phyloP scores from a whole-genome alignment of 805 yeast species.

The Candida railenensis region DNA sequence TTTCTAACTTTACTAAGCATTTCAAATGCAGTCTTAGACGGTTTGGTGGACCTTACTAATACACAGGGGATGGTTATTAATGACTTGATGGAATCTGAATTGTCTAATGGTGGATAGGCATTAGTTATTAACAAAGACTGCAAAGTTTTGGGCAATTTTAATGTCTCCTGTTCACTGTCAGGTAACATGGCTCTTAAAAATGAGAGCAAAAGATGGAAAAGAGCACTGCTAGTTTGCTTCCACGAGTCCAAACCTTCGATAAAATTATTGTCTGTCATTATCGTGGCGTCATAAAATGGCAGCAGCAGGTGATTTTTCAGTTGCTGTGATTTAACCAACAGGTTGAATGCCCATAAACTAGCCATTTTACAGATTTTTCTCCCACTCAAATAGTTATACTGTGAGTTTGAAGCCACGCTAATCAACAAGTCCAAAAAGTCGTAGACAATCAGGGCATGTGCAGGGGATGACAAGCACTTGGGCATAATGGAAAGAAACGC shows the following conservation, averaged over 20 bases:
- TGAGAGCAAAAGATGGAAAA: conserved; percentile 75
- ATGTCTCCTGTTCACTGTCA: conserved; percentile 55
- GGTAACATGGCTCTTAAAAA: conserved; percentile 79
- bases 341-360: conserved; percentile 84
- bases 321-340: conserved; percentile 24
- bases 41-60: conserved; percentile 51
- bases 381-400: conserved; percentile 74
- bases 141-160: conserved; percentile 63
- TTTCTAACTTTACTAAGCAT: conserved; percentile 49
- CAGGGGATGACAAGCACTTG: conserved; percentile 73
- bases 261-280: conserved; percentile 39
- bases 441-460: conserved; percentile 86
- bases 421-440: conserved; percentile 83
- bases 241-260: conserved; percentile 72
- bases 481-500: conserved; percentile 86
- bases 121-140: conserved; percentile 63
- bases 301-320: conserved; percentile 12
- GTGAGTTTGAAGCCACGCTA: conserved; percentile 74
- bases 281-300: conserved; percentile 39
- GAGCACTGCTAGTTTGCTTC: conserved; percentile 82
- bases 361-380: conserved; percentile 78
- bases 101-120: conserved; percentile 70
- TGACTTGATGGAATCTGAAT: conserved; percentile 31
- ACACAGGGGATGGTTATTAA: conserved; percentile 61
- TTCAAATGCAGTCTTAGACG: conserved; percentile 53